A percentile compares a stretch with the other conserved stretches of the same genome.
Evolutionary conservation across 306 rosid species (phyloP).

Genomic region (Cicer chorassanicum): DNA sequence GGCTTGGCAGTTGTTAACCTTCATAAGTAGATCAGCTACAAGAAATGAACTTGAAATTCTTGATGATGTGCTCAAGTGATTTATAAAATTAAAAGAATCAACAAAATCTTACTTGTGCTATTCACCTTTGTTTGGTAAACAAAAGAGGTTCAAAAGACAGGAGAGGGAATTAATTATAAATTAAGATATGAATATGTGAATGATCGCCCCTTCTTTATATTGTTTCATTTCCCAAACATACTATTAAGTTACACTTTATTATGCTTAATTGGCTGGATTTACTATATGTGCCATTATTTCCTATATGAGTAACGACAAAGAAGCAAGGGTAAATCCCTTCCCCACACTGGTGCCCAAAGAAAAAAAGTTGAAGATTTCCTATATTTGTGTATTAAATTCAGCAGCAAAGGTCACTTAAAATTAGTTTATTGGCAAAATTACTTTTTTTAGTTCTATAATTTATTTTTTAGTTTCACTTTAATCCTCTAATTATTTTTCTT

Average conservation of each 20-base stretch:
- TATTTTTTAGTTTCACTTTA: too few species aligned
- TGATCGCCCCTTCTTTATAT: background rate
- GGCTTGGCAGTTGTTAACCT: background rate
- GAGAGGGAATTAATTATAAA: slow-evolving; percentile 2
- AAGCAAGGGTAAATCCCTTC: slow-evolving; percentile 23
- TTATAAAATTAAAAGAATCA: slow-evolving; percentile 16
- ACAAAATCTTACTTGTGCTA: slow-evolving; percentile 16
- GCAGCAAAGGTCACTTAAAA: background rate
- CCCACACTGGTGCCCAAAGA: background rate
- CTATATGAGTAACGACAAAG: slow-evolving; percentile 1
- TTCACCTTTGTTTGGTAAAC: slow-evolving; percentile 27
- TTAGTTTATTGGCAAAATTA: background rate
- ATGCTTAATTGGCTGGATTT: slow-evolving; percentile 26
- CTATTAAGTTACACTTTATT: slow-evolving; percentile 18
- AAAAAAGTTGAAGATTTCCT: background rate
- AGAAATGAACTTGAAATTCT: slow-evolving; percentile 21
- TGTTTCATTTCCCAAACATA: slow-evolving; percentile 25
- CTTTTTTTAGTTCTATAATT: too few species aligned
- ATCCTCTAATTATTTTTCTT: too few species aligned
- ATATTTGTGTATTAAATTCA: slow-evolving; percentile 3
- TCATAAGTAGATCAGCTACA: slow-evolving; percentile 11
- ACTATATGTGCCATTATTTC: slow-evolving; percentile 24
- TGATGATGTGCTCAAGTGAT: slow-evolving; percentile 25
- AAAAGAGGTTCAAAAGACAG: slow-evolving; percentile 9
- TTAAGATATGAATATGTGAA: background rate